Percentiles rank a stretch among this genome's conserved stretches.
Evolutionary conservation across 495 filamentous ascomycete genomes (phyloP).

Genomic region (Aspergillus saccharolyticus): DNA sequence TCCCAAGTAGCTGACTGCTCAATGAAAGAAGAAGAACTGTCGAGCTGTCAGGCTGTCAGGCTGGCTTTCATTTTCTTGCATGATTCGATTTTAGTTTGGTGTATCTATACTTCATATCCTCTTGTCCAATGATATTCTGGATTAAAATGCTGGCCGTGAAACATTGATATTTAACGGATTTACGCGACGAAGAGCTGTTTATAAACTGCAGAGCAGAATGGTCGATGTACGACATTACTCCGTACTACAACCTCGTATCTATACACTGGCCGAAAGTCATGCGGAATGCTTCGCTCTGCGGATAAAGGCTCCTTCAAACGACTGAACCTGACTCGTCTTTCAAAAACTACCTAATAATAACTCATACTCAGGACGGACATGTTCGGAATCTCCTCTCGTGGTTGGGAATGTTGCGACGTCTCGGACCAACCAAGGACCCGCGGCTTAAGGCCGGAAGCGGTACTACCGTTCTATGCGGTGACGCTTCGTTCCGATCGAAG

Average conservation of each 20-base stretch:
- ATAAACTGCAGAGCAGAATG: no score
- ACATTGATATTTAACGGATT: no score
- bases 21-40: background rate
- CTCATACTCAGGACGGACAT: background rate
- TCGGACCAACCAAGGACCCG: constrained; percentile 22
- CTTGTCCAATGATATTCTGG: background rate
- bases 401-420: constrained; percentile 2
- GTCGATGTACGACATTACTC: no score
- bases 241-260: no score
- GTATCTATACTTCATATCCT: background rate
- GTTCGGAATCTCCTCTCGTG: background rate
- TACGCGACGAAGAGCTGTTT: no score
- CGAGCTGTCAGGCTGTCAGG: background rate
- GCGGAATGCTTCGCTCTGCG: background rate
- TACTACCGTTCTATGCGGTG: constrained; percentile 2
- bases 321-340: background rate
- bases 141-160: background rate
- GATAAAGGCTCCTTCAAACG: background rate
- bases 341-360: background rate
- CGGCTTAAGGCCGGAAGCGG: constrained; percentile 21
- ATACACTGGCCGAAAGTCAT: background rate
- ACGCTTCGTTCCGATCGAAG: constrained; percentile 4
- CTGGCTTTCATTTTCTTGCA: constrained; percentile 13
- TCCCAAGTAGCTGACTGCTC: background rate
- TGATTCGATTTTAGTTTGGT: constrained; percentile 19